Base-by-base conservation (phyloP, 164 flowering plant species). In the Annona squamosa region DNA sequence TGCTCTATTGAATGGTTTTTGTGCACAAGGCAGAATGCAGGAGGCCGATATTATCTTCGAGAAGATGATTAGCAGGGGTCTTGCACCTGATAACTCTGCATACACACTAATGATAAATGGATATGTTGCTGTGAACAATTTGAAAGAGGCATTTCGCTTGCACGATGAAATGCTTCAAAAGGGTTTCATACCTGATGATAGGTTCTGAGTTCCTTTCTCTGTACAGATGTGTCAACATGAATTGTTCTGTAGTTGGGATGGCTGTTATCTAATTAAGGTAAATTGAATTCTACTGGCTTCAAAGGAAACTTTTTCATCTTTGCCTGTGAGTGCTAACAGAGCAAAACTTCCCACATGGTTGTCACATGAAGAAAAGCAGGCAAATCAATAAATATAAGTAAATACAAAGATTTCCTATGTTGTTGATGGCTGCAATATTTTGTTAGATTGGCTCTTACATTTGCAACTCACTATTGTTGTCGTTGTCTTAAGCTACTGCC, bases 111-210 rank as follows among this genome's bases (percentile, higher is more conserved):
- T 94, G 81, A 89, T 94, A 66, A 86, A 91, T 80, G 98, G 92
- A 42, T 81, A 92, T 82, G 89, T 90, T 48, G 76, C 86, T 59
- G 82, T 78, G 73, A 85, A 89, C 70, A 88, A 89, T 81, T 61
- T 89, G 80, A 89, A 86, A 79, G 92, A 86, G 76, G 96, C 98
- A 69, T 94, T 94, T 78, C 85, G 88, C 47, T 81, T 86, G 76
- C 98, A 94, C 83, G 94, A 92, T 84, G 89, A 89, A 82, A 94
- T 94, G 98, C 85, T 92, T 67, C 88, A 78, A 72, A 89, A 77
- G 79, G 97, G 97, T 56, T 88, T 94, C 68, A 82, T 87, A 45
- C 97, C 96, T 46, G 94, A 90, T 82, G 98, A 94, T 77, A 81
- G 82, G 46, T 90, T 89, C 79, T 93, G 80, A 84, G 47, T 46